Conservation (phyloP, 148 eudicot species). For the Drosera capensis region DNA sequence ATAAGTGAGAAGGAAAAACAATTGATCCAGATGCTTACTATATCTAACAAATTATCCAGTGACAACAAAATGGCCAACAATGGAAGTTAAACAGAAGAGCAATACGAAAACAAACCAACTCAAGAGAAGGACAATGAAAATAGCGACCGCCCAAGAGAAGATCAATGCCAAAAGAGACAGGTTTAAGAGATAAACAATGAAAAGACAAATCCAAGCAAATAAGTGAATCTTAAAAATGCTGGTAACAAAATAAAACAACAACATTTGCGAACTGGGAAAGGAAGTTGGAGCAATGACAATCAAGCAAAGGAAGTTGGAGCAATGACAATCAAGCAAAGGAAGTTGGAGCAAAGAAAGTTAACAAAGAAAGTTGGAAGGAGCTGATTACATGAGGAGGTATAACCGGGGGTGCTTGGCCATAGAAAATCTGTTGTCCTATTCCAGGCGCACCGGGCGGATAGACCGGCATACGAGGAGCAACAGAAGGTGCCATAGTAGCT, state of each 20-base stretch:
- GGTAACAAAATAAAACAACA: too few species aligned
- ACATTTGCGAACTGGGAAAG: too few species aligned
- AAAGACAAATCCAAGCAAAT: too few species aligned
- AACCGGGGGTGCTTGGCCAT: conserved; percentile 72
- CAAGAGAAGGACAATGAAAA: too few species aligned
- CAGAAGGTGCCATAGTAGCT: conserved; percentile 43
- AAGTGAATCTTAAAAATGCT: too few species aligned
- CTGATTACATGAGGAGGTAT: conserved; percentile 64
- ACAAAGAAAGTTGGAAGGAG: too few species aligned
- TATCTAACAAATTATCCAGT: neutral
- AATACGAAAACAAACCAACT: too few species aligned
- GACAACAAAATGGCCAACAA: too few species aligned
- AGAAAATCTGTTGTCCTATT: conserved; percentile 68
- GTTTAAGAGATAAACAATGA: too few species aligned
- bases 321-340: neutral
- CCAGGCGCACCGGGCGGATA: conserved; percentile 79
- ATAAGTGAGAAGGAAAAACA: neutral
- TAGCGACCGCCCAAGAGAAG: too few species aligned
- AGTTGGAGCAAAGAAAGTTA: neutral
- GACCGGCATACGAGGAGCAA: conserved; percentile 70
- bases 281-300: neutral
- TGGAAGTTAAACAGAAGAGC: too few species aligned
- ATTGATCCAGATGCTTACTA: neutral
- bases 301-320: neutral
- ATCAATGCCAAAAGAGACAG: too few species aligned